phyloP scores from a whole-genome alignment of 2,329 filamentous ascomycete genomes.

The Diaporthe eres region DNA sequence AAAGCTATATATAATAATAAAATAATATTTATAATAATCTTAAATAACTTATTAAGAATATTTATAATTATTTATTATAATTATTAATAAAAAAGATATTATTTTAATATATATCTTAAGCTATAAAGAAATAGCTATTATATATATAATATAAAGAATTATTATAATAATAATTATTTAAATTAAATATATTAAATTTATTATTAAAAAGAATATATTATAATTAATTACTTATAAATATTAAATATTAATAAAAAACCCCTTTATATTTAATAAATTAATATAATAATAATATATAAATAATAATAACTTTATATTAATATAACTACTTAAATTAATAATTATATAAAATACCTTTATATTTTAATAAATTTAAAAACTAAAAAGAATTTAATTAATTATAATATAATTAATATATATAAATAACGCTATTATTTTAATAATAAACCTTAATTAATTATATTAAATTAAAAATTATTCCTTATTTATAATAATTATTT shows the following conservation, averaged over 20 bases:
- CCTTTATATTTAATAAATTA: too few relatives aligned
- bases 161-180: not conserved
- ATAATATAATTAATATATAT: not conserved
- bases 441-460: not conserved
- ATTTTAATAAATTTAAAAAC: not conserved
- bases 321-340: not conserved
- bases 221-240: not conserved
- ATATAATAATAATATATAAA: not conserved
- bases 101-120: too few relatives aligned
- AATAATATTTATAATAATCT: not conserved
- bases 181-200: slow-evolving; percentile 1
- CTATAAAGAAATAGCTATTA: not conserved
- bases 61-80: too few relatives aligned
- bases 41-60: too few relatives aligned
- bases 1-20: slow-evolving; percentile 2
- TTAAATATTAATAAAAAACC: not conserved
- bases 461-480: not conserved
- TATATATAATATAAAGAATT: not conserved
- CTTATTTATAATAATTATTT: not conserved
- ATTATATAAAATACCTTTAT: not conserved
- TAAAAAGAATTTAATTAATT: not conserved
- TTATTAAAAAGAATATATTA: not conserved
- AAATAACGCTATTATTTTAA: not conserved
- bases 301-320: not conserved
- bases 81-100: not conserved